Conservation (phyloP, 306 rosid species). For the Alnus glutinosa region DNA sequence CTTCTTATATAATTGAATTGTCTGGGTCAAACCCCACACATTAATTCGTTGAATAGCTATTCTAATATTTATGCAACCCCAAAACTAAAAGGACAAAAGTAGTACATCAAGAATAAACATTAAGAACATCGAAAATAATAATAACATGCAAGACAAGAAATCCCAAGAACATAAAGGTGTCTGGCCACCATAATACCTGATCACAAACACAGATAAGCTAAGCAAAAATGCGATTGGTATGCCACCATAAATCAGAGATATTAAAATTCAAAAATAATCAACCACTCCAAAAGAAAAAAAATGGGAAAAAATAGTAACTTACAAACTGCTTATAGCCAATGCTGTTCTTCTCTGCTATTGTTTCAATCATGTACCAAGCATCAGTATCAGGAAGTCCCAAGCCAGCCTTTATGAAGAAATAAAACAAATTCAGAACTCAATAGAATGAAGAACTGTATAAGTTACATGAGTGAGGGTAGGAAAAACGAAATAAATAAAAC, state of each 20-base stretch:
- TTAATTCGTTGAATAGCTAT: not conserved
- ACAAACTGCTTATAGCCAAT: conserved; percentile 92
- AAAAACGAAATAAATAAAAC: conserved; percentile 25
- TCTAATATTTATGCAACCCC: not conserved
- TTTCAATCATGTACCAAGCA: conserved; percentile 96
- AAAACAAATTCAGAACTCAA: conserved; percentile 25
- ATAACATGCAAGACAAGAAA: not conserved
- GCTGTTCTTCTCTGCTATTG: conserved; percentile 87
- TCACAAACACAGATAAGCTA: conserved; percentile 2
- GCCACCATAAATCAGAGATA: conserved; percentile 16
- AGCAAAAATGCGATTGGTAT: conserved; percentile 15
- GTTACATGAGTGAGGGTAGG: conserved; percentile 16
- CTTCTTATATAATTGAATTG: not conserved
- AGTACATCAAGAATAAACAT: not conserved
- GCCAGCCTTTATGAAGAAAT: conserved; percentile 68
- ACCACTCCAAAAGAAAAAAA: conserved; percentile 12
- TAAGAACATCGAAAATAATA: not conserved
- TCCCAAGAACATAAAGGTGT: conserved; percentile 2
- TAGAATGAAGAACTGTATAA: conserved; percentile 5
- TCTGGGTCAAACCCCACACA: not conserved
- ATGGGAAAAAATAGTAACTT: conserved; percentile 36
- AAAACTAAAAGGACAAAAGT: not conserved
- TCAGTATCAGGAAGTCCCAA: conserved; percentile 89
- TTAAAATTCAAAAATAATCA: conserved; percentile 11
- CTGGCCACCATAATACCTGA: not conserved